Evolutionary conservation across 169 alveolate genomes (phyloP).

Genomic region (Perkinsus chesapeaki): DNA sequence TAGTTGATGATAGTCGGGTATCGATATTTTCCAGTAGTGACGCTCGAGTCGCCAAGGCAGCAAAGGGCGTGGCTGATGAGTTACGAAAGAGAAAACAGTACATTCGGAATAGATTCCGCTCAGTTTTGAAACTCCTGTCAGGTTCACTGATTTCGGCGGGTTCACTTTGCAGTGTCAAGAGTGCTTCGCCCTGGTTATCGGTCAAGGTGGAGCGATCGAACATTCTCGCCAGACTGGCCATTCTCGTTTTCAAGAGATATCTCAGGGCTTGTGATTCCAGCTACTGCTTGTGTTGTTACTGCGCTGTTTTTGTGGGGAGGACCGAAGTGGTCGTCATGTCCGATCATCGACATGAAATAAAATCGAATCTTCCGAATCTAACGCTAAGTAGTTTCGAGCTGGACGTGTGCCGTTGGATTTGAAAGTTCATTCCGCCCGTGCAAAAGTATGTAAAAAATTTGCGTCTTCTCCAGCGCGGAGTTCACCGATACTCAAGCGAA

Average conservation of each 20-base stretch:
- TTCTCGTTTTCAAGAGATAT: neutral
- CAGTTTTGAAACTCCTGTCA: neutral
- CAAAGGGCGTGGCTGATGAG: neutral
- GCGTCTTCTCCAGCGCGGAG: too few species aligned
- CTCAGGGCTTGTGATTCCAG: neutral
- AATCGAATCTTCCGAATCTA: too few species aligned
- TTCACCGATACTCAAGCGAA: too few species aligned
- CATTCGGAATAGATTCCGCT: neutral
- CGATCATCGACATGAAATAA: neutral
- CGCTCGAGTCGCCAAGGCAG: neutral
- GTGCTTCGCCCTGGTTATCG: neutral
- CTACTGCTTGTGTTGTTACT: neutral
- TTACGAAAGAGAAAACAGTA: neutral
- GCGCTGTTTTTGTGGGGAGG: neutral
- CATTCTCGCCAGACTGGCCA: neutral
- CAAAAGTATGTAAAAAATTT: too few species aligned
- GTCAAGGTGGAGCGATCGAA: neutral
- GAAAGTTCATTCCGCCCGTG: too few species aligned
- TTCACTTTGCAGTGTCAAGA: neutral
- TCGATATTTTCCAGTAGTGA: neutral
- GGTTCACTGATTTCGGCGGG: neutral
- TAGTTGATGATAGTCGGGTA: neutral
- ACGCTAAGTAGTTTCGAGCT: too few species aligned
- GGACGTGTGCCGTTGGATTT: too few species aligned
- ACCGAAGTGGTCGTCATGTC: neutral